A percentile compares a stretch with the other conserved stretches of the same genome.
These are phyloP conservation scores for Inga laurina DNA, from an alignment of 306 rosid genomes.

Conservation along the genomic window DNA sequence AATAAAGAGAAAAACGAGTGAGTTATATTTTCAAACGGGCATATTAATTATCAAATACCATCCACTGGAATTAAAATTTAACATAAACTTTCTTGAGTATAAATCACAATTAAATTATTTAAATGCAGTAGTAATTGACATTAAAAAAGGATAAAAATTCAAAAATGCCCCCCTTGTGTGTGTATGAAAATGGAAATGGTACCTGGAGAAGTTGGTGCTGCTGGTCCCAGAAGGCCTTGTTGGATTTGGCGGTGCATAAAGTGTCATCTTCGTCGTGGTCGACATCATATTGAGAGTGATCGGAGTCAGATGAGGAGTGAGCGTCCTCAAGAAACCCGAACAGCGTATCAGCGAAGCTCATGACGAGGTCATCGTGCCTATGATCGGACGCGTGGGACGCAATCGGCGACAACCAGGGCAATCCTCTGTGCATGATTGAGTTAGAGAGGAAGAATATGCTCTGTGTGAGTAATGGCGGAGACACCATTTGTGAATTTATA, in stretches of 20 bases:
- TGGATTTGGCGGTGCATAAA: conserved; percentile 33
- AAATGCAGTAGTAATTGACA: not conserved
- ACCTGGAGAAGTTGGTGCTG: conserved; percentile 68
- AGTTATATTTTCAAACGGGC: not conserved
- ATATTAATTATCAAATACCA: not conserved
- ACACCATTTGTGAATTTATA: not conserved
- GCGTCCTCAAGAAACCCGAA: conserved; percentile 58
- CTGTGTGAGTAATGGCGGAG: not conserved
- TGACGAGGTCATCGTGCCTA: not conserved
- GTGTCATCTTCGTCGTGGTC: conserved; percentile 31
- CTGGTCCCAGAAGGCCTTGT: conserved; percentile 64
- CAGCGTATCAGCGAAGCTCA: conserved; percentile 53
- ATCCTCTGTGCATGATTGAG: conserved; percentile 20
- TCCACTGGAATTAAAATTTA: not conserved
- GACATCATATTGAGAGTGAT: not conserved
- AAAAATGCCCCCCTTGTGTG: not conserved
- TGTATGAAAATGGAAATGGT: not conserved
- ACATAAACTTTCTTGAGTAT: not conserved
- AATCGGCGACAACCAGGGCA: not conserved
- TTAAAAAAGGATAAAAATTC: not conserved
- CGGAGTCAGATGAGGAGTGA: conserved; percentile 36
- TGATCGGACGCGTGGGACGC: conserved; percentile 32
- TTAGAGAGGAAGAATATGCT: not conserved
- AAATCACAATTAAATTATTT: not conserved
- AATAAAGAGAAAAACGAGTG: not conserved